Conservation (phyloP, 1,139 yeast species). For the Scheffersomyces segobiensis region DNA sequence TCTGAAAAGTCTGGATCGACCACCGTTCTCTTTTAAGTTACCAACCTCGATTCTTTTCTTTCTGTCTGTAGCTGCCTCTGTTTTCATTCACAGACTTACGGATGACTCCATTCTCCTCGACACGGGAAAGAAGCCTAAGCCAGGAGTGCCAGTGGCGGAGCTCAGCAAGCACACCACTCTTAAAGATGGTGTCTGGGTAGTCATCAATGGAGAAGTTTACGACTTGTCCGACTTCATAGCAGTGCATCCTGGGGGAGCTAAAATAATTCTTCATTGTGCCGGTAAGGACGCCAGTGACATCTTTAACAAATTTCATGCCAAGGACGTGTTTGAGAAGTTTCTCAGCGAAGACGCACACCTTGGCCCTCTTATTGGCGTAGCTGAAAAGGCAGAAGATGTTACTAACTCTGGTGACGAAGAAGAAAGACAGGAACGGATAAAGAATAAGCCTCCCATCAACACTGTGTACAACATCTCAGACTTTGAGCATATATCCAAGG, state of each 20-base stretch:
- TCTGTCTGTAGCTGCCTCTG: not conserved
- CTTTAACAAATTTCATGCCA: conserved; percentile 18
- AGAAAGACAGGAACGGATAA: conserved; percentile 8
- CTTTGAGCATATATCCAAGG: conserved; percentile 32
- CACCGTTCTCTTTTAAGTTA: not conserved
- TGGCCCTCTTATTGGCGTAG: conserved; percentile 18
- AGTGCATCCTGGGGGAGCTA: conserved; percentile 30
- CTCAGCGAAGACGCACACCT: conserved; percentile 11
- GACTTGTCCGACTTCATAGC: conserved; percentile 27
- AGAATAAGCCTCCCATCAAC: conserved; percentile 29
- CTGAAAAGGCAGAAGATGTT: conserved; percentile 16
- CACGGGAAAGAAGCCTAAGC: conserved; percentile 4
- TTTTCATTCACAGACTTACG: not conserved
- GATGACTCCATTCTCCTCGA: conserved; percentile 4
- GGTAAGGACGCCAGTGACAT: conserved; percentile 27
- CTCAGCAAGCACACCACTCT: conserved; percentile 8
- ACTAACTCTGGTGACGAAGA: conserved; percentile 10
- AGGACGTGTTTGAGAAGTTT: conserved; percentile 16
- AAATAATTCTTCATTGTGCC: conserved; percentile 24
- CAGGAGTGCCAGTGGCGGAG: conserved; percentile 12
- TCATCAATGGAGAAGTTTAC: conserved; percentile 27
- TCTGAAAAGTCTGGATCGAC: not conserved
- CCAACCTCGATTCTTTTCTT: not conserved
- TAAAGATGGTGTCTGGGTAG: conserved; percentile 23
- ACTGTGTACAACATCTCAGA: conserved; percentile 30